A percentile compares a stretch with the other conserved stretches of the same genome.
phyloP scores from a whole-genome alignment of 208 protist genomes.

The Crithidia acanthocephali region DNA sequence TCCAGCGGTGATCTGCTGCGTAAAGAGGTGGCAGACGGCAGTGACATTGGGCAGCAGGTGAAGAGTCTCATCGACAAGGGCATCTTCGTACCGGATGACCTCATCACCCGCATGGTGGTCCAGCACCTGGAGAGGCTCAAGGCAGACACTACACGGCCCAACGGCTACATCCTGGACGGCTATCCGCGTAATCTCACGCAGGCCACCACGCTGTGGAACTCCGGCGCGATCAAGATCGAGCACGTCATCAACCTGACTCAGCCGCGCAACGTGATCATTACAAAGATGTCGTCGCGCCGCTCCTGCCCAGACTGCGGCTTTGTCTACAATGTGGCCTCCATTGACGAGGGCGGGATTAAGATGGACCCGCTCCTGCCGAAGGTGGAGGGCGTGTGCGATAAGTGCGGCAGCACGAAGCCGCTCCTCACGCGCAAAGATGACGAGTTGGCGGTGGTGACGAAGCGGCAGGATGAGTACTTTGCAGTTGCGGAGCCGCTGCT shows the following conservation, averaged over 20 bases:
- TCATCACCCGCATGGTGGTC: conserved; percentile 76
- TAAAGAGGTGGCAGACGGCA: conserved; percentile 60
- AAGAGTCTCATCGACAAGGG: conserved; percentile 63
- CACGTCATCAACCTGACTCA: conserved; percentile 84
- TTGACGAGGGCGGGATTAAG: conserved; percentile 72
- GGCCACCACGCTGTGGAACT: conserved; percentile 61
- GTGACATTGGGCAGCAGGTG: conserved; percentile 49
- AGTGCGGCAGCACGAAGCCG: conserved; percentile 64
- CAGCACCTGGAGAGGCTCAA: conserved; percentile 33
- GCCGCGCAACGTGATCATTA: conserved; percentile 70
- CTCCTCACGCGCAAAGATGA: conserved; percentile 77
- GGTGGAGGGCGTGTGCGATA: conserved; percentile 79
- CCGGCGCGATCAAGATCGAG: conserved; percentile 57
- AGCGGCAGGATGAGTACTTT: conserved; percentile 69
- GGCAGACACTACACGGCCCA: conserved; percentile 15
- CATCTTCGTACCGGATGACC: conserved; percentile 74
- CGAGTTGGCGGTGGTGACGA: conserved; percentile 54
- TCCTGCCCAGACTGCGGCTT: conserved; percentile 75
- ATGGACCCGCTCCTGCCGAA: conserved; percentile 85
- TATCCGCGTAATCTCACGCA: conserved; percentile 93
- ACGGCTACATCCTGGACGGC: conserved; percentile 93
- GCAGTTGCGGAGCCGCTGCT: conserved; percentile 59
- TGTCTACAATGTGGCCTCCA: conserved; percentile 76
- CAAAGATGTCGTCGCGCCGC: conserved; percentile 72
- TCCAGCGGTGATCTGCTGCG: conserved; percentile 94